These are phyloP conservation scores for Kodamaea sp. DNA, from an alignment of 1,139 yeast genomes.

Conservation along the genomic window DNA sequence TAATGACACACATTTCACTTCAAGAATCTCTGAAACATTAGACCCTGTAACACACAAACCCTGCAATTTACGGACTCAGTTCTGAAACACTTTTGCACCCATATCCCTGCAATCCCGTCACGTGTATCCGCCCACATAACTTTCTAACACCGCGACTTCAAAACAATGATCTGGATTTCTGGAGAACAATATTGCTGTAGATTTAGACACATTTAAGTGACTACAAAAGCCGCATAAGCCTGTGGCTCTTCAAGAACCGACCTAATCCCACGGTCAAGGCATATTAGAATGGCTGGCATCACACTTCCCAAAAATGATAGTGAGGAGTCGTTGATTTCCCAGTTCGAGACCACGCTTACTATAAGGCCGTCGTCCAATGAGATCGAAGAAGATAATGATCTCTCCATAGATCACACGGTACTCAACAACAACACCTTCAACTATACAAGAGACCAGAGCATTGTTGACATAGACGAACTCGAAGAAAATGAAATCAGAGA, in stretches of 20 bases:
- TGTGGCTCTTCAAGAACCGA: background rate
- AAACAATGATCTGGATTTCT: too few relatives aligned
- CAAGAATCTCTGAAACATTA: too few relatives aligned
- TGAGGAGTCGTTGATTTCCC: conserved; percentile 49
- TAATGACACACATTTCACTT: too few relatives aligned
- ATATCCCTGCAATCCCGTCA: too few relatives aligned
- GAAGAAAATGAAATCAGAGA: conserved; percentile 35
- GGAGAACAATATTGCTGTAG: too few relatives aligned
- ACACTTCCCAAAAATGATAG: conserved; percentile 29
- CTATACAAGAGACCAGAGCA: conserved; percentile 33
- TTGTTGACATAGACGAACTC: conserved; percentile 32
- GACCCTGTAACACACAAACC: too few relatives aligned
- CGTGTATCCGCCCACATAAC: too few relatives aligned
- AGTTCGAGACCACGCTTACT: conserved; percentile 49
- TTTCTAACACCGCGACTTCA: too few relatives aligned
- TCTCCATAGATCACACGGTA: conserved; percentile 47
- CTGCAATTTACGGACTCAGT: too few relatives aligned
- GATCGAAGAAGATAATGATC: conserved; percentile 35
- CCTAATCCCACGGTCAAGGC: background rate
- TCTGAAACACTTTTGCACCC: too few relatives aligned
- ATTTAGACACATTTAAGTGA: background rate
- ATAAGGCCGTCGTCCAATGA: conserved; percentile 45
- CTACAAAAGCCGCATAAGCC: background rate
- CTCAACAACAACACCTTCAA: conserved; percentile 30
- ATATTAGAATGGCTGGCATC: conserved; percentile 3